Conservation (phyloP, 2,329 filamentous ascomycete species). For the Beauveria brongniartii region DNA sequence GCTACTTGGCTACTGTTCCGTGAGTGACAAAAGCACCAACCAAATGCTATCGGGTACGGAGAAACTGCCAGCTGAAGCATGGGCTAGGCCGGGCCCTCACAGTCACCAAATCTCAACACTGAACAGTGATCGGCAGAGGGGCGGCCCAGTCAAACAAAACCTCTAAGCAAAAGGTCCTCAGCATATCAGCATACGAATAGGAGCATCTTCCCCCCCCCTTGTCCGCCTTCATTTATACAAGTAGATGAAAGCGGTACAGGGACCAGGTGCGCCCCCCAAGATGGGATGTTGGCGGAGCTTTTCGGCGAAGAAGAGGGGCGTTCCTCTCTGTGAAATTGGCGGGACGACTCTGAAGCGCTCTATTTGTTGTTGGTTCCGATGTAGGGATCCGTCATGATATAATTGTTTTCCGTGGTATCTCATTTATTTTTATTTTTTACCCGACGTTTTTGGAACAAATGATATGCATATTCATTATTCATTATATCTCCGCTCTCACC, state of each 20-base stretch:
- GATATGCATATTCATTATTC: too few species aligned
- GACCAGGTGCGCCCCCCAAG: not conserved
- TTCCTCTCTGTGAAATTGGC: too few species aligned
- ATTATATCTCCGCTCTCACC: too few species aligned
- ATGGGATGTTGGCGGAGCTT: not conserved
- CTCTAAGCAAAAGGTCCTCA: not conserved
- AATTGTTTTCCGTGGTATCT: too few species aligned
- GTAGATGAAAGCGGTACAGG: not conserved
- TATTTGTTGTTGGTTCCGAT: too few species aligned
- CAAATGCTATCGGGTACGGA: not conserved
- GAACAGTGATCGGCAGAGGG: slow-evolving; percentile 1
- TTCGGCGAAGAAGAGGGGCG: not conserved
- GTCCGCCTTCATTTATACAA: not conserved
- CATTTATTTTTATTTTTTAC: too few species aligned
- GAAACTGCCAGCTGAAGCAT: slow-evolving; percentile 6
- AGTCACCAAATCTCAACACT: not conserved
- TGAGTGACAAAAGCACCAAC: not conserved
- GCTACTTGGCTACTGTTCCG: too few species aligned
- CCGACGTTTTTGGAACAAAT: too few species aligned
- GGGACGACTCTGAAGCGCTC: too few species aligned
- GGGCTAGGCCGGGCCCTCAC: not conserved
- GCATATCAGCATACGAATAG: not conserved
- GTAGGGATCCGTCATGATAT: not conserved
- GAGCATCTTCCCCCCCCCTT: not conserved
- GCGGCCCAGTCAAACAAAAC: not conserved